phyloP scores from a whole-genome alignment of 148 eudicot genomes.

The Cornus florida region DNA sequence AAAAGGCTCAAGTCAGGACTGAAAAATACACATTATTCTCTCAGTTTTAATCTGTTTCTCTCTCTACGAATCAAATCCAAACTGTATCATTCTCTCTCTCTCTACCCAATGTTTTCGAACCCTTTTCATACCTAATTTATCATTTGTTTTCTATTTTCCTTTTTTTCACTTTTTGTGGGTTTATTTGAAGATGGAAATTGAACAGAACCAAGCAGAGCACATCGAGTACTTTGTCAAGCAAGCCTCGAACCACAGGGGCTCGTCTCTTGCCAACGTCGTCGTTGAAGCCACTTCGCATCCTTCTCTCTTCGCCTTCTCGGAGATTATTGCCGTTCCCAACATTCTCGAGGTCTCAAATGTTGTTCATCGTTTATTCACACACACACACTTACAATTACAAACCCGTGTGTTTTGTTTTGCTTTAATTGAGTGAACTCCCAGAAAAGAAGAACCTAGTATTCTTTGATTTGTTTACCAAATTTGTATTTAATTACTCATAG shows the following conservation, averaged over 20 bases:
- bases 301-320: conserved; percentile 93
- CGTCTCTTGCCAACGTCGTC: conserved; percentile 53
- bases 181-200: conserved; percentile 74
- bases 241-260: conserved; percentile 53
- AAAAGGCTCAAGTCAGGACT: too few species aligned
- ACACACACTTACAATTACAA: too few species aligned
- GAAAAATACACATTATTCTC: too few species aligned
- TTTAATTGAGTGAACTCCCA: too few species aligned
- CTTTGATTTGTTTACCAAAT: too few species aligned
- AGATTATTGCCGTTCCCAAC: conserved; percentile 73
- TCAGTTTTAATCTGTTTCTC: background rate
- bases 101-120: background rate
- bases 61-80: background rate
- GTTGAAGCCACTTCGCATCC: conserved; percentile 84
- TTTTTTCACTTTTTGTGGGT: background rate
- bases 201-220: conserved; percentile 84
- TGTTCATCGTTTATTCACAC: background rate
- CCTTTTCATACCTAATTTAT: background rate
- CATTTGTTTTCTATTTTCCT: background rate
- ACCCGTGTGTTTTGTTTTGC: background rate
- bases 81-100: background rate
- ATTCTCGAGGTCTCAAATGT: conserved; percentile 50
- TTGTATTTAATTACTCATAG: too few species aligned
- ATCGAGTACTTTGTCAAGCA: conserved; percentile 77
- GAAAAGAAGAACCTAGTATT: too few species aligned